Percentiles rank a stretch among this genome's conserved stretches.
These are phyloP conservation scores for Penicillium fuscoglaucum DNA, from an alignment of 2,329 filamentous ascomycete species.

Conservation along the genomic window DNA sequence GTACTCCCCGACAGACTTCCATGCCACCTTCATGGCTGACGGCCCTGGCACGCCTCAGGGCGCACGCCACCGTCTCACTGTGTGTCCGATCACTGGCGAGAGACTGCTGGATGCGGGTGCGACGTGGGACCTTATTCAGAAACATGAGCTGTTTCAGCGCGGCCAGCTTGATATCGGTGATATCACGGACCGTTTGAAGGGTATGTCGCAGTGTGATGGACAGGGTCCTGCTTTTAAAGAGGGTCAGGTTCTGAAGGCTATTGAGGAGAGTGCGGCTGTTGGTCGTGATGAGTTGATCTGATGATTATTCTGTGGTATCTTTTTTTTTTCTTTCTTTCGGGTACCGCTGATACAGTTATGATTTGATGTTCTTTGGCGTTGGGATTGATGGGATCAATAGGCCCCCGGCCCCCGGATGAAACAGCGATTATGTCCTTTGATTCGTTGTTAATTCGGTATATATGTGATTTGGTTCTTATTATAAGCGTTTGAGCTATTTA, in stretches of 20 bases:
- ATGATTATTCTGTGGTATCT: slow-evolving; percentile 20
- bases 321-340: background rate
- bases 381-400: background rate
- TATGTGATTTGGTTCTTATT: background rate
- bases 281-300: slow-evolving; percentile 76
- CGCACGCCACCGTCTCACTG: slow-evolving; percentile 64
- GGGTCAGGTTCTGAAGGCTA: slow-evolving; percentile 67
- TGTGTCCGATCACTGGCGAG: slow-evolving; percentile 64
- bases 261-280: slow-evolving; percentile 73
- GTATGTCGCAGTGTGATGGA: slow-evolving; percentile 76
- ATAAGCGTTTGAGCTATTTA: background rate
- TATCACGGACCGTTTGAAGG: slow-evolving; percentile 77
- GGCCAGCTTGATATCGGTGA: slow-evolving; percentile 78
- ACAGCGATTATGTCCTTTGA: background rate
- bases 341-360: slow-evolving; percentile 7
- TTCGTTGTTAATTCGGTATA: background rate
- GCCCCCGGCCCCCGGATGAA: background rate
- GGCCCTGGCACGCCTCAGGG: slow-evolving; percentile 19
- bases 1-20: slow-evolving; percentile 73
- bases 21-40: slow-evolving; percentile 61
- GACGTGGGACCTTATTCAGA: slow-evolving; percentile 87
- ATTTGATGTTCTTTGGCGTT: slow-evolving; percentile 10
- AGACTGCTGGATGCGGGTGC: slow-evolving; percentile 71
- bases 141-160: slow-evolving; percentile 71
- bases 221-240: slow-evolving; percentile 88